These are phyloP conservation scores for Acer negundo DNA, from an alignment of 345 rosid genomes.

Conservation along the genomic window DNA sequence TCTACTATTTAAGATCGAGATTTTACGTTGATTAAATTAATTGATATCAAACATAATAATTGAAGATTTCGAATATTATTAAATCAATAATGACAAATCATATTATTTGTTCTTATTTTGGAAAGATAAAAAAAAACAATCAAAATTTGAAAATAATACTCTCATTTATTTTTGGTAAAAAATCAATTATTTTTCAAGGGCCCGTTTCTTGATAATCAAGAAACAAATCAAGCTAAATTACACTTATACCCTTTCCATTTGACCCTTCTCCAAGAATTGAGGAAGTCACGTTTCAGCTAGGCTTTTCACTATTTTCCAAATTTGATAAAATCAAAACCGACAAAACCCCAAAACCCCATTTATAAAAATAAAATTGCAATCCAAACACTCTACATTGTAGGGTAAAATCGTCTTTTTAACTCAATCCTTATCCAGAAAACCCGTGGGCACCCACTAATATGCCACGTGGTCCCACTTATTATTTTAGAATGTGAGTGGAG, in stretches of 20 bases:
- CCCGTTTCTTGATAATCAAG: not conserved
- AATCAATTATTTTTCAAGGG: too few relatives aligned
- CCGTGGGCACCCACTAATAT: conserved; percentile 21
- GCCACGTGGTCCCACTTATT: conserved; percentile 14
- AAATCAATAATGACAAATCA: too few relatives aligned
- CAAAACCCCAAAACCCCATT: not conserved
- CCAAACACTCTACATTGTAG: not conserved
- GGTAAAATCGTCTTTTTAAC: conserved; percentile 12
- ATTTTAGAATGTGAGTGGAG: not conserved
- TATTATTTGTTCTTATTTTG: too few relatives aligned
- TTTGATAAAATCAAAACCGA: not conserved
- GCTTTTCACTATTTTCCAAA: not conserved
- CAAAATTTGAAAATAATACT: not conserved
- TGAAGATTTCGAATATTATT: not conserved
- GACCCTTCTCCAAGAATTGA: not conserved
- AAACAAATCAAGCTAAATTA: not conserved
- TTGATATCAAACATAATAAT: too few relatives aligned
- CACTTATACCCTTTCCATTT: not conserved
- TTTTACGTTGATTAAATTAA: too few relatives aligned
- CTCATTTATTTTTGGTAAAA: too few relatives aligned
- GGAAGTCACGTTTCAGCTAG: not conserved
- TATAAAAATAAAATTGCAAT: not conserved
- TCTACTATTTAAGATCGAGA: too few relatives aligned
- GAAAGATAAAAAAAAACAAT: too few relatives aligned
- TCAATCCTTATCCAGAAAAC: conserved; percentile 21